These are phyloP conservation scores for Curvularia sp. DNA, from an alignment of 2,329 filamentous ascomycete genomes.

Conservation along the genomic window DNA sequence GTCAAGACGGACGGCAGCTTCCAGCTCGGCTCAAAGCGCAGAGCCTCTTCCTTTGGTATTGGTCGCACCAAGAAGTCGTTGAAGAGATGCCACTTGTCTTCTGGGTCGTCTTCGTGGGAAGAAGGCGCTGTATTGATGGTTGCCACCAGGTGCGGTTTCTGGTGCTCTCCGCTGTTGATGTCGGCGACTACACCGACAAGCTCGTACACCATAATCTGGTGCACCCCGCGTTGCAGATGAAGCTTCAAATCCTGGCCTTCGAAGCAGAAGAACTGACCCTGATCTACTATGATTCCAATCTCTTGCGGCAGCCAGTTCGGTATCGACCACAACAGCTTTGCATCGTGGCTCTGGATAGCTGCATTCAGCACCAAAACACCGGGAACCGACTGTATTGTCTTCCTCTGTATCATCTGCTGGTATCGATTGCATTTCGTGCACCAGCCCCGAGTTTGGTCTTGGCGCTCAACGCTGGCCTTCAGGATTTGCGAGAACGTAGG, in stretches of 20 bases:
- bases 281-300: conserved; percentile 88
- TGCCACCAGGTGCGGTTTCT: conserved; percentile 89
- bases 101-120: conserved; percentile 63
- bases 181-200: conserved; percentile 88
- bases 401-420: conserved; percentile 83
- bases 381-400: conserved; percentile 82
- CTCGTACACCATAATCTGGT: conserved; percentile 87
- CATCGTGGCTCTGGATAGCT: conserved; percentile 74
- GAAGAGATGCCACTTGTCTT: conserved; percentile 90
- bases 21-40: conserved; percentile 90
- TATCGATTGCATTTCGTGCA: conserved; percentile 91
- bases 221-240: conserved; percentile 78
- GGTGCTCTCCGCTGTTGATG: conserved; percentile 82
- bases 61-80: conserved; percentile 94
- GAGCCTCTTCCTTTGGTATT: conserved; percentile 79
- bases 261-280: conserved; percentile 92
- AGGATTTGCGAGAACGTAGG: conserved; percentile 83
- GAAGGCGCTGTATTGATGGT: conserved; percentile 84
- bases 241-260: conserved; percentile 88
- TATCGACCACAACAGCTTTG: conserved; percentile 83
- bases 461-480: conserved; percentile 89
- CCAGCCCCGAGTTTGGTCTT: conserved; percentile 90
- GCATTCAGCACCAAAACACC: conserved; percentile 87
- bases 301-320: conserved; percentile 93
- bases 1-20: conserved; percentile 88